These are phyloP conservation scores for Misopates orontium DNA, from an alignment of 257 asterid genomes.

Conservation along the genomic window DNA sequence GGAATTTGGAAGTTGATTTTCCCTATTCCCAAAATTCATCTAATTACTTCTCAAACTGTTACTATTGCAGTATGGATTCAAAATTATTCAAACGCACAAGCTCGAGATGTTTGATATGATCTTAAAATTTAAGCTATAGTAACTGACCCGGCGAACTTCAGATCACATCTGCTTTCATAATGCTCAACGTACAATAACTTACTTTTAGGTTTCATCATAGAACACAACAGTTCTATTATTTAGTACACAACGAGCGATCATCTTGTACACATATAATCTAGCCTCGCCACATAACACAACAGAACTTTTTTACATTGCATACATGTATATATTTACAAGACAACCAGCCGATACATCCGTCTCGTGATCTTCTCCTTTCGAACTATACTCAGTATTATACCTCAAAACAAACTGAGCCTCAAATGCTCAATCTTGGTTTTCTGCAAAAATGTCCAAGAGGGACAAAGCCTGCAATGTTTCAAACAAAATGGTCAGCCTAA, in stretches of 20 bases:
- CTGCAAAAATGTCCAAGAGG: slow-evolving; percentile 84
- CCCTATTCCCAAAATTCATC: too few relatives aligned
- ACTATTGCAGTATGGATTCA: too few relatives aligned
- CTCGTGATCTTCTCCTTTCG: not conserved
- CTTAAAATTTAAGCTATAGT: too few relatives aligned
- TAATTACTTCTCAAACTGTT: too few relatives aligned
- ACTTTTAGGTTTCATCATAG: too few relatives aligned
- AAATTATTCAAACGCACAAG: too few relatives aligned
- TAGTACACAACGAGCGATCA: not conserved
- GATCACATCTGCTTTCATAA: too few relatives aligned
- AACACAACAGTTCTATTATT: not conserved
- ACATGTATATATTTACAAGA: not conserved
- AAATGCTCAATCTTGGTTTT: slow-evolving; percentile 35
- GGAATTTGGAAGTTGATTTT: too few relatives aligned
- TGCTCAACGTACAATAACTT: too few relatives aligned
- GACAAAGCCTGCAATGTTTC: slow-evolving; percentile 68
- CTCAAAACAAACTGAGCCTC: too few relatives aligned
- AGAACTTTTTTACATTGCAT: not conserved
- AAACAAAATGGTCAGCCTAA: not conserved
- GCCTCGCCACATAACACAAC: not conserved
- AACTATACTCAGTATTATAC: not conserved
- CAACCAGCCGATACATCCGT: slow-evolving; percentile 21
- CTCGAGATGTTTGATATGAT: too few relatives aligned
- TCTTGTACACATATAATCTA: not conserved
- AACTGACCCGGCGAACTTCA: too few relatives aligned